Conservation (phyloP, 257 asterid species). For the Anisodus acutangulus region DNA sequence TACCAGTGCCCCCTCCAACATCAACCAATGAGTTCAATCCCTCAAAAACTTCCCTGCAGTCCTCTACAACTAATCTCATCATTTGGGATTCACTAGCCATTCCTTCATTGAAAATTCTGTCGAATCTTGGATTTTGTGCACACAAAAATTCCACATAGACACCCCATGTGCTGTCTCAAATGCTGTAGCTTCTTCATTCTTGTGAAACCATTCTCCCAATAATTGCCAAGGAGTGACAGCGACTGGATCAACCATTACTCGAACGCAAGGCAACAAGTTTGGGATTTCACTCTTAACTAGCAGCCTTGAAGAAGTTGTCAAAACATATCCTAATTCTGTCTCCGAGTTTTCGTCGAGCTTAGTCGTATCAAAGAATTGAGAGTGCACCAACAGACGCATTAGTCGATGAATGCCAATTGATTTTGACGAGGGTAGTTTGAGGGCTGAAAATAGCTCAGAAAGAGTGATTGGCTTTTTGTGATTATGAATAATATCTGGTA, state of each 20-base stretch:
- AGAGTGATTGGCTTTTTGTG: constrained; percentile 39
- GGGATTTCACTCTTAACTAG: constrained; percentile 20
- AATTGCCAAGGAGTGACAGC: constrained; percentile 26
- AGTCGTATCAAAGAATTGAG: constrained; percentile 28
- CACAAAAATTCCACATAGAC: constrained; percentile 30
- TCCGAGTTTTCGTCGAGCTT: constrained; percentile 12
- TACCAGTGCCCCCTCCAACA: constrained; percentile 45
- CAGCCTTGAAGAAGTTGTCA: constrained; percentile 31
- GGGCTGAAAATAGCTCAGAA: constrained; percentile 29
- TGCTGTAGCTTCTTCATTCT: background rate
- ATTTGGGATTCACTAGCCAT: constrained; percentile 44
- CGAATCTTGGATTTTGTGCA: constrained; percentile 29
- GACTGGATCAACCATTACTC: background rate
- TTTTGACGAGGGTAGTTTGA: constrained; percentile 30
- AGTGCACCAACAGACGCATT: constrained; percentile 32
- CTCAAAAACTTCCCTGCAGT: constrained; percentile 38
- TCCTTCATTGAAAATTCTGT: constrained; percentile 37
- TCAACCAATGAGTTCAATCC: constrained; percentile 41
- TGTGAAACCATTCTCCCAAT: constrained; percentile 40
- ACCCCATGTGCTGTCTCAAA: constrained; percentile 34
- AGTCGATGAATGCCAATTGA: constrained; percentile 20
- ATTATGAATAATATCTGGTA: constrained; percentile 32
- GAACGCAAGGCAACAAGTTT: background rate
- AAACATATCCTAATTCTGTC: constrained; percentile 29
- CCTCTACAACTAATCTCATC: constrained; percentile 17